Base-by-base conservation (phyloP, 148 eudicot genomes). In the Vaccinium corymbosum region DNA sequence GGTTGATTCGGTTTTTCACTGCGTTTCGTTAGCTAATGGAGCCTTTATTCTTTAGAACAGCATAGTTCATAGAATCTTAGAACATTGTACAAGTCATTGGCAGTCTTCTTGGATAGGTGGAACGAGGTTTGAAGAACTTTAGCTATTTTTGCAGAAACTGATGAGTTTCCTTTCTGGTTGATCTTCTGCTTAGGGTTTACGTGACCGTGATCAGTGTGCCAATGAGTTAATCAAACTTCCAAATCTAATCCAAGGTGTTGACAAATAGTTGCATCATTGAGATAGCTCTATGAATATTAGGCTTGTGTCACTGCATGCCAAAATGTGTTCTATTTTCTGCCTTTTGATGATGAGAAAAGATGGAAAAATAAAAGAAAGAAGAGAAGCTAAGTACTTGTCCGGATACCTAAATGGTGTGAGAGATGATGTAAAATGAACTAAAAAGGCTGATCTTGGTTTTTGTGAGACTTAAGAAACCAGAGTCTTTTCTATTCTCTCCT, bases 91-190 rank as follows among this genome's bases (percentile, higher is more conserved):
- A 66, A 29, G 55, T 12, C 12, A 13, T 68, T 10, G 59, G 20
- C 57, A 49, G 35, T 25, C 38, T 51, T 77, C 25, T 25, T 38
- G 32, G 72, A 59, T n/a, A 59, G 82, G 51, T 80, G 82, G 82
- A 42, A 59, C 4, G 72, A 61, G 70, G 16, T 9, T 77, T 27
- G 46, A 25, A 51, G 32, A 29, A 27, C 46, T 55, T 29, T 5
- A 2, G 61, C 17, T 15, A 56, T 22, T 55, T 32, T 56, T 55
- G 13, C 48, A 56, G 49, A 79, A 55, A 32, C 25, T 2, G 12
- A 56, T 51, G 7, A 2, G 61, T 25, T 6, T 52, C n/a, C 38
- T 77, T 68, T 35, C 68, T 13, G 66, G 61, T 56, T 29, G 17
- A 68, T 68, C 73, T 25, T 25, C 6, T 68, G 12, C 38, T 68